Conservation (phyloP, 176 grass and related monocot genomes). For the Avena insularis region DNA sequence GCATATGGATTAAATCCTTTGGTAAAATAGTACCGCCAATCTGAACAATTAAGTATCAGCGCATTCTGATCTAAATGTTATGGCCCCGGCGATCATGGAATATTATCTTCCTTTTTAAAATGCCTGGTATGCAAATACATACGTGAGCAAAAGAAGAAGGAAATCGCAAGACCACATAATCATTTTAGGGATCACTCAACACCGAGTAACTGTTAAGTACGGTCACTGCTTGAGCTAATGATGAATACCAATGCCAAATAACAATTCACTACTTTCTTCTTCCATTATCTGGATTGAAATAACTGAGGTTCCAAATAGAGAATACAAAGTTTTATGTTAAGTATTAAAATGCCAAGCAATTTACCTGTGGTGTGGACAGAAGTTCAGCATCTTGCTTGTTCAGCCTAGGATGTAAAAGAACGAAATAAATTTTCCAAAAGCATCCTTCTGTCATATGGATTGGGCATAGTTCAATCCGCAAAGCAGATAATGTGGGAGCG, state of each 20-base stretch:
- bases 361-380: conserved; percentile 90
- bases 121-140: background rate
- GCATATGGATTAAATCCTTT: background rate
- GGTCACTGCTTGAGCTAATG: background rate
- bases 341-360: background rate
- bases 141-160: background rate
- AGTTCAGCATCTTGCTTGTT: conserved; percentile 84
- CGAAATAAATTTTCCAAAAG: conserved; percentile 99
- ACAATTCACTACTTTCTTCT: background rate
- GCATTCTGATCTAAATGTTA: conserved; percentile 11
- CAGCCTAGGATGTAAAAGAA: conserved; percentile 95
- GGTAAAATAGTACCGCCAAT: background rate
- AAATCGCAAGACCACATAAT: background rate
- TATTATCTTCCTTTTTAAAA: background rate
- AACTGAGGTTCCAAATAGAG: background rate
- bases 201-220: background rate
- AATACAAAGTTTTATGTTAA: background rate
- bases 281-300: background rate
- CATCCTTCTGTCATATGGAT: conserved; percentile 81
- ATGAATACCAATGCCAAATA: background rate
- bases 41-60: background rate
- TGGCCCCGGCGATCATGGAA: background rate
- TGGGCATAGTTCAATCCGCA: conserved; percentile 92
- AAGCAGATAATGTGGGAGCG: conserved; percentile 77
- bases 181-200: background rate